Base-by-base conservation (phyloP, 2,329 filamentous ascomycete species). In the Colletotrichum shisoi region DNA sequence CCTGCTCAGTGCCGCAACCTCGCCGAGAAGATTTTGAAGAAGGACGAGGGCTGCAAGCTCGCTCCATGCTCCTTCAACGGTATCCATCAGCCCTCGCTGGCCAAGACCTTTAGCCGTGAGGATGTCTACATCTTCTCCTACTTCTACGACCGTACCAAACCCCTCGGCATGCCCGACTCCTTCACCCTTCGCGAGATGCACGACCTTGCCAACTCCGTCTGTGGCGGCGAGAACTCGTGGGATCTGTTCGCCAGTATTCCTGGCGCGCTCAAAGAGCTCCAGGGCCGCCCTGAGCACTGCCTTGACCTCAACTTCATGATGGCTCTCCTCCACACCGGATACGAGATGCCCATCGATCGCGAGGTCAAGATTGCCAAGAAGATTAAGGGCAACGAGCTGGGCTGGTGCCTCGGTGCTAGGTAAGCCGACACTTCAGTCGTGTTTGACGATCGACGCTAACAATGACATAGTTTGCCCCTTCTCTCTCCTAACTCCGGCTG, bases 311-410 rank as follows among this genome's bases (percentile, higher is more conserved):
- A 92, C 82, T 99, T 98, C 76, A 97, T 97, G 93, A 82, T 96
- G 73, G 92, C 92, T 31, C 83, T 99, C 64, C 82, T 98, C 62
- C 94, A 98, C 79, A 96, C 93, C 6, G 95, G 95, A 3, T 99
- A 99, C 75, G 95, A 98, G 72, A 97, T 99, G 93, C 94, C 94
- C 4, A 89, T 98, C 73, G 92, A 97, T 72, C 87, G 96, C 45
- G 95, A 99, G 79, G 93, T 99, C 71, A 94, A 92, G 84, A 96
- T 97, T 76, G 95, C 94, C 68, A 99, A 99, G 91, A 97, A 97
- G 85, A 96, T 99, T 76, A 94, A 96, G 82, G 89, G 89, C 63
- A 97, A 97, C 78, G 96, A 99, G 82, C 81, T 99, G 74, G 95
- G 95, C 45, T 99, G 95, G 95, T 98, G 94, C 81, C 84, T 99